phyloP scores from a whole-genome alignment of 2,329 filamentous ascomycete species.

The Fusarium globosum region DNA sequence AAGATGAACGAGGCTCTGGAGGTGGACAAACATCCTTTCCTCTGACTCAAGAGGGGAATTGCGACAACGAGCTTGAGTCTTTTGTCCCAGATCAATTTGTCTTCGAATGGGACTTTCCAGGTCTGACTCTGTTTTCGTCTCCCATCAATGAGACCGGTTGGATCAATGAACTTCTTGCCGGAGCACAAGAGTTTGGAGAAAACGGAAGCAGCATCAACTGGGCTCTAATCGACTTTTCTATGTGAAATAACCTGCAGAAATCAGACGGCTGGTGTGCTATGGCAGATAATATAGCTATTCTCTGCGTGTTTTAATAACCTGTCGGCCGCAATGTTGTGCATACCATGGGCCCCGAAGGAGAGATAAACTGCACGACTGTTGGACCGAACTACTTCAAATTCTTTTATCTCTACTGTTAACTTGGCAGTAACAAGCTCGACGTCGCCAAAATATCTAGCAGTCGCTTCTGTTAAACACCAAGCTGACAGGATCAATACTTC shows the following conservation, averaged over 20 bases:
- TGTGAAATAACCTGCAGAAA: not conserved
- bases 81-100: slow-evolving; percentile 23
- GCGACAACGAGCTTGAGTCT: slow-evolving; percentile 1
- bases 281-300: not conserved
- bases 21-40: no score
- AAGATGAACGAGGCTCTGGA: not conserved
- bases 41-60: not conserved
- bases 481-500: no score
- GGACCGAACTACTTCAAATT: not conserved
- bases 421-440: not conserved
- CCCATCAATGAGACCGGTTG: slow-evolving; percentile 8
- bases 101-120: slow-evolving; percentile 25
- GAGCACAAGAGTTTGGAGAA: slow-evolving; percentile 12
- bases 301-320: not conserved
- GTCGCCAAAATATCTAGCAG: not conserved
- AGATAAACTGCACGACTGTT: not conserved
- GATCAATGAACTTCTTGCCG: slow-evolving; percentile 7
- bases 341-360: no score
- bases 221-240: slow-evolving; percentile 17
- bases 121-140: slow-evolving; percentile 1
- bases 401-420: not conserved
- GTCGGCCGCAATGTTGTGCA: no score
- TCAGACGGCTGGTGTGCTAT: accelerated
- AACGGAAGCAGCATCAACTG: slow-evolving; percentile 16
- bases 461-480: not conserved